phyloP scores from a whole-genome alignment of 1,139 yeast genomes.

The Magnusiomyces tetraspermus region DNA sequence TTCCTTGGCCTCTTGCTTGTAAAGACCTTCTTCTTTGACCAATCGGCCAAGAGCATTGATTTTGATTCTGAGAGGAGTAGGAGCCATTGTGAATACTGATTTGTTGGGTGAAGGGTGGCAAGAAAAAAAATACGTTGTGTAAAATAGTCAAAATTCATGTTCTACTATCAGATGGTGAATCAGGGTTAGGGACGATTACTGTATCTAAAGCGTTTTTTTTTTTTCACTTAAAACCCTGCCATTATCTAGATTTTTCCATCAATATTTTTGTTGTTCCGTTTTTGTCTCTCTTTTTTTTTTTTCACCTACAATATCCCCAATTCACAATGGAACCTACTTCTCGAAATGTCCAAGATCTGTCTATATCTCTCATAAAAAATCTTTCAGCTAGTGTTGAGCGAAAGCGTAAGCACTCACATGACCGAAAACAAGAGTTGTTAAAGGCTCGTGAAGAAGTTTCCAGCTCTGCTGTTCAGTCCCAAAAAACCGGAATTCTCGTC shows the following conservation, averaged over 20 bases:
- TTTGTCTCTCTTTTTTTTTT: background rate
- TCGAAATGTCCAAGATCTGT: background rate
- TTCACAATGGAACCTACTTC: background rate
- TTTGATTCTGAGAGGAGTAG: constrained; percentile 68
- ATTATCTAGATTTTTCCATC: background rate
- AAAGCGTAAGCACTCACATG: background rate
- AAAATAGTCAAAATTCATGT: background rate
- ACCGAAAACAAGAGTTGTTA: background rate
- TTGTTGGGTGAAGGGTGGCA: background rate
- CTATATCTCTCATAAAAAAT: background rate
- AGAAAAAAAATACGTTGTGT: background rate
- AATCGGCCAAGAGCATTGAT: constrained; percentile 64
- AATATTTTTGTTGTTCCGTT: background rate
- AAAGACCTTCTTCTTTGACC: constrained; percentile 59
- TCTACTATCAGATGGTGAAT: background rate
- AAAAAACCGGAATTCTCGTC: background rate
- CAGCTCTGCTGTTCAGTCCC: background rate
- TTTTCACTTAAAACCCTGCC: background rate
- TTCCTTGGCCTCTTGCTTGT: constrained; percentile 54
- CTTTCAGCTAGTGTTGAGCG: background rate
- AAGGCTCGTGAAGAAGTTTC: constrained; percentile 1
- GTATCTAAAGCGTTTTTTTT: too few species aligned
- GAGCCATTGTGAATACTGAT: constrained; percentile 46
- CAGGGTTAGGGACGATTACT: constrained; percentile 1
- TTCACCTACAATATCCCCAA: background rate